Evolutionary conservation across 129 eudicot species (phyloP).

Genomic region (Pseudognaphalium luteoalbum): DNA sequence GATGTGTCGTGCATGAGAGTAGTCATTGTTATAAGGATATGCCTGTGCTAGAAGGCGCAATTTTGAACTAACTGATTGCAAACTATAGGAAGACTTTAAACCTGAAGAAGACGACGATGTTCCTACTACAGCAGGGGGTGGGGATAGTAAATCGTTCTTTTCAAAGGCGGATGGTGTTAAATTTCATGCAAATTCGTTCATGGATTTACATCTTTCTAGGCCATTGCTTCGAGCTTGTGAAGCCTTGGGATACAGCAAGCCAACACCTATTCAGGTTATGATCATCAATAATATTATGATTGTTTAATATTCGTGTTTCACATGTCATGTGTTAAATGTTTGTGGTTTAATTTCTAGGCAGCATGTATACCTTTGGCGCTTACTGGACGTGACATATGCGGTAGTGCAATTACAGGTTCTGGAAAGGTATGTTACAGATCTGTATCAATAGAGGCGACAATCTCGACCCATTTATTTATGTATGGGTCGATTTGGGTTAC

Average conservation of each 20-base stretch:
- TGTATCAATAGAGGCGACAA: not conserved
- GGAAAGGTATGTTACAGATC: slow-evolving; percentile 68
- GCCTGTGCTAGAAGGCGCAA: not conserved
- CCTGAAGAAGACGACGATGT: slow-evolving; percentile 73
- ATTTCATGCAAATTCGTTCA: slow-evolving; percentile 73
- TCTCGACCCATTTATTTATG: not conserved
- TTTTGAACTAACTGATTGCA: slow-evolving; percentile 7
- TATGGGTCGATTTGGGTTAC: not conserved
- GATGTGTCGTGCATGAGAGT: slow-evolving; percentile 2
- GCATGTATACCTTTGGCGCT: slow-evolving; percentile 94
- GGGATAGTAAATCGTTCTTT: slow-evolving; percentile 54
- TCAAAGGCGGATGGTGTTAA: slow-evolving; percentile 69
- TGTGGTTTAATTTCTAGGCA: slow-evolving; percentile 50
- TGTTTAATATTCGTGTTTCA: slow-evolving; percentile 12
- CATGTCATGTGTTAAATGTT: not conserved
- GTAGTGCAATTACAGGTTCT: slow-evolving; percentile 93
- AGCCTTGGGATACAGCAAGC: slow-evolving; percentile 80
- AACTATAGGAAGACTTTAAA: slow-evolving; percentile 63
- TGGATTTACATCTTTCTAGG: slow-evolving; percentile 85
- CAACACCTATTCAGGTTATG: slow-evolving; percentile 94
- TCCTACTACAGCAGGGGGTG: slow-evolving; percentile 34
- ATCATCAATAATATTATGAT: not conserved
- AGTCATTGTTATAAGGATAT: not conserved
- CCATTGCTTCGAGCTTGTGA: slow-evolving; percentile 95
- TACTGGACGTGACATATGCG: slow-evolving; percentile 94